Evolutionary conservation across 495 filamentous ascomycete species (phyloP).

Genomic region (Beverwykella pulmonaria): DNA sequence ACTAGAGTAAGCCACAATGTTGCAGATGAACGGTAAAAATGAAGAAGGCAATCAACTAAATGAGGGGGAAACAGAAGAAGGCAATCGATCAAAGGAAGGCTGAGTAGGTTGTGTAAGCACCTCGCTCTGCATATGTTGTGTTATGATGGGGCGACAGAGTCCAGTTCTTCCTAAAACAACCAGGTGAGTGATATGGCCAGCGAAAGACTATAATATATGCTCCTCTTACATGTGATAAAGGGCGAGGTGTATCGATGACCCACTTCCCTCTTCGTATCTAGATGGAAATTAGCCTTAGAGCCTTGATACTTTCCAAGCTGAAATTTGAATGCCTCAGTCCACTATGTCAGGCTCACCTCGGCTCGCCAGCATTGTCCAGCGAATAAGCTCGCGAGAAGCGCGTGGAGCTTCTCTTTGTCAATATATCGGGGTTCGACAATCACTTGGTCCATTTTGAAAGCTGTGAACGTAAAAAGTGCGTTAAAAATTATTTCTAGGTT

Average conservation of each 20-base stretch:
- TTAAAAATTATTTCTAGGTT: not conserved
- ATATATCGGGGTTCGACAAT: conserved; percentile 5
- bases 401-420: not conserved
- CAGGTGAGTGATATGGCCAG: conserved; percentile 4
- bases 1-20: too few relatives aligned
- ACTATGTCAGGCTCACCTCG: not conserved
- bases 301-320: not conserved
- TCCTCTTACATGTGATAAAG: conserved; percentile 5
- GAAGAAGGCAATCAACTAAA: too few relatives aligned
- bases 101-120: not conserved
- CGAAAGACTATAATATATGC: not conserved
- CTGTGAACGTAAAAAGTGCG: not conserved
- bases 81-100: not conserved
- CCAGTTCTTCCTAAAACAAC: conserved; percentile 6
- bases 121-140: conserved; percentile 2
- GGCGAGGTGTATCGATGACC: conserved; percentile 2
- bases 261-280: conserved; percentile 14
- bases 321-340: not conserved
- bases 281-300: not conserved
- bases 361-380: not conserved
- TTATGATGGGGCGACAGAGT: conserved; percentile 2
- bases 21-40: too few relatives aligned
- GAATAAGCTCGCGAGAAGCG: conserved; percentile 1
- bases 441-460: not conserved
- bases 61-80: too few relatives aligned